Conservation (phyloP, 257 asterid genomes). For the Gynochthodes officinalis region DNA sequence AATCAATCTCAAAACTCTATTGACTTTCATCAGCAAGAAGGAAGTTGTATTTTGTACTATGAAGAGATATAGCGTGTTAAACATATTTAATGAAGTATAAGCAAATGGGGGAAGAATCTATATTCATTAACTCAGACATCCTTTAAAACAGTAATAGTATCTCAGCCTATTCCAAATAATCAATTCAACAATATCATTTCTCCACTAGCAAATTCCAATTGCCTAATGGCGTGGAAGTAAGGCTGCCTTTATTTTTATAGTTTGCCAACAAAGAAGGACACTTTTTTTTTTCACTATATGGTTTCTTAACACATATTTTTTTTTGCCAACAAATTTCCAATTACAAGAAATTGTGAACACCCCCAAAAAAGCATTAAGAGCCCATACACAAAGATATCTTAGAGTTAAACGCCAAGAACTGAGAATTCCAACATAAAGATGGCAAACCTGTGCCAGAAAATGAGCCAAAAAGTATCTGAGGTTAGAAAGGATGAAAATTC, state of each 20-base stretch:
- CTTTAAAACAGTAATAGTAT: neutral
- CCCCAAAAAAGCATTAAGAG: neutral
- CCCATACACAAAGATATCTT: neutral
- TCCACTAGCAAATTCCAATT: neutral
- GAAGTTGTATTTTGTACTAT: neutral
- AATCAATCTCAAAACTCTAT: neutral
- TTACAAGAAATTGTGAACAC: neutral
- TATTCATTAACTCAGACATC: neutral
- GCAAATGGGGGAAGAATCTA: neutral
- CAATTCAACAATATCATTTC: neutral
- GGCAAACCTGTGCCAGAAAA: conserved; percentile 83
- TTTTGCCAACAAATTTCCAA: neutral
- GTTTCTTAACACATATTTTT: neutral
- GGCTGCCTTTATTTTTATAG: neutral
- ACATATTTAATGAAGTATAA: neutral
- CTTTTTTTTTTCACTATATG: neutral
- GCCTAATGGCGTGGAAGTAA: neutral
- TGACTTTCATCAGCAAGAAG: neutral
- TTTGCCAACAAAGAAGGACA: neutral
- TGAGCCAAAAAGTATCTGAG: conserved; percentile 74
- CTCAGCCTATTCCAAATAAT: neutral
- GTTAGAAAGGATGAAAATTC: conserved; percentile 64
- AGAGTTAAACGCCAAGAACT: neutral
- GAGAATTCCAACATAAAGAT: neutral
- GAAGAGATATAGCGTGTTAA: neutral